These are phyloP conservation scores for Xylariaceae sp. DNA, from an alignment of 2,329 filamentous ascomycete genomes.

Conservation along the genomic window DNA sequence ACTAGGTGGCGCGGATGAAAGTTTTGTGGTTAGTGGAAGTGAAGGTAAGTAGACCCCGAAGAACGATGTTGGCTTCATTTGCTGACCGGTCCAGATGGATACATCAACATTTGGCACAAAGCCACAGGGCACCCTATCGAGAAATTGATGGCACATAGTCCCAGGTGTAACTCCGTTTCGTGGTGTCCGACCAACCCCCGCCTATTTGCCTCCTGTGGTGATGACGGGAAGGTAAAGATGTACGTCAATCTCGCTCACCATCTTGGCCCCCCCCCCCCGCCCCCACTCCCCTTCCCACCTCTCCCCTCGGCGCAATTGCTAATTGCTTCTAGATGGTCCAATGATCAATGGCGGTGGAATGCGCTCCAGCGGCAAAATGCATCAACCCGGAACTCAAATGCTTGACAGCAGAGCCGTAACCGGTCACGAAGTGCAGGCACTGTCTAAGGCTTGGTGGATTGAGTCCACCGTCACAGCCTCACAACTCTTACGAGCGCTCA, in stretches of 20 bases:
- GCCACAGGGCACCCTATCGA: conserved; percentile 73
- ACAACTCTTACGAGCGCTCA: neutral
- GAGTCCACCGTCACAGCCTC: neutral
- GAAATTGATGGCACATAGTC: conserved; percentile 67
- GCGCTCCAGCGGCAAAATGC: conserved; percentile 14
- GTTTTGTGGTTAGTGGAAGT: conserved; percentile 86
- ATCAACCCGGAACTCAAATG: conserved; percentile 21
- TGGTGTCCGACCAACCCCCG: conserved; percentile 83
- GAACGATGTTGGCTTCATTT: neutral
- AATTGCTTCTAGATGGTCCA: conserved; percentile 36
- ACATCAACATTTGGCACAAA: conserved; percentile 87
- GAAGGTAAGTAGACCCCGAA: conserved; percentile 58
- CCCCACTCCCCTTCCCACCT: no score
- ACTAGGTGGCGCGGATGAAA: conserved; percentile 88
- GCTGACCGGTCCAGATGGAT: conserved; percentile 46
- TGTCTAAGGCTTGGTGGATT: neutral
- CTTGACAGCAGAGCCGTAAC: conserved; percentile 12
- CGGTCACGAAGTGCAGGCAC: neutral
- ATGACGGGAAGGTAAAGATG: conserved; percentile 83
- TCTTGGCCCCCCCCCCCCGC: no score
- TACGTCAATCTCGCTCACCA: conserved; percentile 46
- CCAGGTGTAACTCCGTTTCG: conserved; percentile 77
- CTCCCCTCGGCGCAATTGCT: conserved; percentile 10
- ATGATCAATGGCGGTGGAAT: conserved; percentile 32
- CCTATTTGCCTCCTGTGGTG: conserved; percentile 87